phyloP scores from a whole-genome alignment of 2,329 filamentous ascomycete species.

The Tolypocladium ovalisporum region DNA sequence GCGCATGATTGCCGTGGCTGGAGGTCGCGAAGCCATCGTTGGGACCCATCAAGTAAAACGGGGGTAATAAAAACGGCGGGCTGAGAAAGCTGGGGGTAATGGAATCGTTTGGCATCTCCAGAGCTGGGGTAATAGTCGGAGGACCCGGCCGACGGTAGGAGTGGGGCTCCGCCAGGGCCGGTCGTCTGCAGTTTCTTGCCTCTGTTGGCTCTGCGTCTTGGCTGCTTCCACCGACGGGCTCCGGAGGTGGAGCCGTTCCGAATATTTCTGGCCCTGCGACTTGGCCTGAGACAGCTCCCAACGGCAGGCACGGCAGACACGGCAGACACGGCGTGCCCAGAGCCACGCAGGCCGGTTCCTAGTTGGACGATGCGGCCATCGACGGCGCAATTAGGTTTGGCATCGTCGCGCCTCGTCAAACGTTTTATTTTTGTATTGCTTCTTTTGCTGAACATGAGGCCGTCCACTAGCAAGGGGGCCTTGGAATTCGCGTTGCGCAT shows the following conservation, averaged over 20 bases:
- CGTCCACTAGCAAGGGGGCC: neutral
- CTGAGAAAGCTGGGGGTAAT: conserved; percentile 25
- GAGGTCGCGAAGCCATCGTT: neutral
- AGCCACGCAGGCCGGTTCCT: neutral
- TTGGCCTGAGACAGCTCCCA: neutral
- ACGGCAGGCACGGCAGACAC: neutral
- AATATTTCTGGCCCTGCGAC: neutral
- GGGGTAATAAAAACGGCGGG: conserved; percentile 22
- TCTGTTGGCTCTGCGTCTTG: neutral
- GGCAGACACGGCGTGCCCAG: too few species aligned
- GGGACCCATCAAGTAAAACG: conserved; percentile 23
- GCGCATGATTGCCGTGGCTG: neutral
- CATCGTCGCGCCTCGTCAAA: neutral
- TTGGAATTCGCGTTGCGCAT: neutral
- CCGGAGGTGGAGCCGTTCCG: conserved; percentile 2
- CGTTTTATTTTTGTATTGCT: too few species aligned
- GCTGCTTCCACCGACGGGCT: neutral
- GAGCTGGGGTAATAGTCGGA: conserved; percentile 1
- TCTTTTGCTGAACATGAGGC: neutral
- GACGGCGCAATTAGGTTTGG: neutral
- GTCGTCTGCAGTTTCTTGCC: neutral
- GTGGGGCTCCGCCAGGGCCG: neutral
- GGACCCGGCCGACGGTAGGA: conserved; percentile 1
- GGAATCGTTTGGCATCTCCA: conserved; percentile 12
- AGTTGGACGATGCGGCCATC: neutral